A percentile compares a stretch with the other conserved stretches of the same genome.
These are phyloP conservation scores for Mitragyna speciosa DNA, from an alignment of 257 asterid species.

Conservation along the genomic window DNA sequence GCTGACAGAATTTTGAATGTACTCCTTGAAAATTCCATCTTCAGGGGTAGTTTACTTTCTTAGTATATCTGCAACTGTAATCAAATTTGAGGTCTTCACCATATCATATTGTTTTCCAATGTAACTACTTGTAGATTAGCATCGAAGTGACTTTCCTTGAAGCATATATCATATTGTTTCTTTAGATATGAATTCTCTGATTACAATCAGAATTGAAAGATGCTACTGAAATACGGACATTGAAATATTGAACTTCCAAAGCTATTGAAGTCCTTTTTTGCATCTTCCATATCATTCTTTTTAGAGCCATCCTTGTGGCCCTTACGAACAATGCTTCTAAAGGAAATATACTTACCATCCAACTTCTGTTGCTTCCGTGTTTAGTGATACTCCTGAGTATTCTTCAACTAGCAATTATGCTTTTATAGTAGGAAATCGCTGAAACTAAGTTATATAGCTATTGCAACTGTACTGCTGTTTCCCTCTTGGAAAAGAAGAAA, in stretches of 20 bases:
- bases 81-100: not conserved
- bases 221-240: not conserved
- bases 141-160: not conserved
- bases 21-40: not conserved
- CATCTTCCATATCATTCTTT: not conserved
- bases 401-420: not conserved
- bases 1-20: not conserved
- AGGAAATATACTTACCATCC: not conserved
- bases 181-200: not conserved
- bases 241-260: not conserved
- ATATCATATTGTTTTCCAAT: not conserved
- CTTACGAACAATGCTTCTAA: not conserved
- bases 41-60: not conserved
- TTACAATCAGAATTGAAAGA: not conserved
- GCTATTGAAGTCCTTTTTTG: not conserved
- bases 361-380: not conserved
- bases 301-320: not conserved
- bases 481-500: not conserved
- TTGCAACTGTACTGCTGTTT: not conserved
- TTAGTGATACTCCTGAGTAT: not conserved
- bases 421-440: not conserved
- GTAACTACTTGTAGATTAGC: not conserved
- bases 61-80: not conserved
- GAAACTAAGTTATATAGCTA: not conserved
- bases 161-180: not conserved